These are phyloP conservation scores for Suillus fuscotomentosus DNA, from an alignment of 768 basidiomycete genomes.

Conservation along the genomic window DNA sequence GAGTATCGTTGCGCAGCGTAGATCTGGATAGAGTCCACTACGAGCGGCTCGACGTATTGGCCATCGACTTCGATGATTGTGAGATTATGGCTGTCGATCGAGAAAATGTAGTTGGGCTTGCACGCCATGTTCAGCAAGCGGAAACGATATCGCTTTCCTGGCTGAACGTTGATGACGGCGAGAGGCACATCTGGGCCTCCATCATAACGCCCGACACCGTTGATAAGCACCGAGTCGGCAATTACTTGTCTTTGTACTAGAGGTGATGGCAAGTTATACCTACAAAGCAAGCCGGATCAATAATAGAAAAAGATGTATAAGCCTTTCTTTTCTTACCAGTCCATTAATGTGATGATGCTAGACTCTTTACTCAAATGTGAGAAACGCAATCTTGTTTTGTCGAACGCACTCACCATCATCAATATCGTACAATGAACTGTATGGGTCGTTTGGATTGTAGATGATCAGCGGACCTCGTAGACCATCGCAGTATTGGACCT, in stretches of 20 bases:
- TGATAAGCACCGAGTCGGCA: conserved; percentile 25
- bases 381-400: neutral
- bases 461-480: conserved; percentile 49
- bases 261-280: neutral
- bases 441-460: conserved; percentile 32
- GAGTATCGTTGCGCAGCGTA: conserved; percentile 55
- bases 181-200: conserved; percentile 32
- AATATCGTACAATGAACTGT: neutral
- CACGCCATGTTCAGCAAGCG: conserved; percentile 44
- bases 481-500: conserved; percentile 54
- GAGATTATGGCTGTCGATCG: conserved; percentile 44
- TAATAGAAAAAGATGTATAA: neutral
- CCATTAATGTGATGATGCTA: neutral
- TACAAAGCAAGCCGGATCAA: neutral
- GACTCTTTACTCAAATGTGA: neutral
- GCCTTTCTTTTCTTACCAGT: neutral
- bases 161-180: conserved; percentile 34
- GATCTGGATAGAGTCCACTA: conserved; percentile 42
- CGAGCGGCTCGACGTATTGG: conserved; percentile 33
- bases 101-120: conserved; percentile 41
- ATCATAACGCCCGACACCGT: conserved; percentile 37
- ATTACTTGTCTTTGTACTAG: neutral
- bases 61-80: conserved; percentile 51
- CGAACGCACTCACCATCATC: neutral
- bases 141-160: conserved; percentile 36